These are phyloP conservation scores for Aspergillus sp. DNA, from an alignment of 2,329 filamentous ascomycete species.

Conservation along the genomic window DNA sequence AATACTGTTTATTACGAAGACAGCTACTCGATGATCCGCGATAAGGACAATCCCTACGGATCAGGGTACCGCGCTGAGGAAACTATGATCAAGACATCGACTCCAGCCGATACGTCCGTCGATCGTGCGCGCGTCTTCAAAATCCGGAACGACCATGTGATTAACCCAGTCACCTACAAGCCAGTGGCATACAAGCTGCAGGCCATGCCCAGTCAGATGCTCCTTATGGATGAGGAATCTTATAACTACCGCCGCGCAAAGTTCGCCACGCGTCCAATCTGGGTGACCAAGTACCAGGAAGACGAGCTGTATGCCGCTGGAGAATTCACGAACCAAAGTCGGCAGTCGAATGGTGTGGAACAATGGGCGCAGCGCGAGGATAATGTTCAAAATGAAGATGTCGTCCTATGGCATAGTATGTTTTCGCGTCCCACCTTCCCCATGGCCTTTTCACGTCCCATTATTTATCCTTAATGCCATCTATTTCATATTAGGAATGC, in stretches of 20 bases:
- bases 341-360: conserved; percentile 45
- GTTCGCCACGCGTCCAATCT: conserved; percentile 47
- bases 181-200: conserved; percentile 49
- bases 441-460: conserved; percentile 22
- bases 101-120: conserved; percentile 41
- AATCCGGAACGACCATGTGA: conserved; percentile 45
- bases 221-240: conserved; percentile 42
- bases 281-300: conserved; percentile 47
- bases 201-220: conserved; percentile 48
- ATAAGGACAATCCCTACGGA: conserved; percentile 42
- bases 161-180: conserved; percentile 46
- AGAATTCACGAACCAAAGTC: conserved; percentile 49
- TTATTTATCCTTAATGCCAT: not conserved
- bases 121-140: conserved; percentile 48
- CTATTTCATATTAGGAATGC: not conserved
- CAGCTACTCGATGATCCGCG: conserved; percentile 51
- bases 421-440: not conserved
- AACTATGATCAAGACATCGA: conserved; percentile 39
- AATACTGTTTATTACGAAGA: conserved; percentile 51
- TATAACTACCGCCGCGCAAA: conserved; percentile 44
- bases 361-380: conserved; percentile 42
- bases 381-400: conserved; percentile 39
- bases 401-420: conserved; percentile 33
- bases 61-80: conserved; percentile 42
- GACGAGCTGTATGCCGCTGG: conserved; percentile 46